Evolutionary conservation across 768 basidiomycete genomes (phyloP).

Genomic region (Boletellus ananas): DNA sequence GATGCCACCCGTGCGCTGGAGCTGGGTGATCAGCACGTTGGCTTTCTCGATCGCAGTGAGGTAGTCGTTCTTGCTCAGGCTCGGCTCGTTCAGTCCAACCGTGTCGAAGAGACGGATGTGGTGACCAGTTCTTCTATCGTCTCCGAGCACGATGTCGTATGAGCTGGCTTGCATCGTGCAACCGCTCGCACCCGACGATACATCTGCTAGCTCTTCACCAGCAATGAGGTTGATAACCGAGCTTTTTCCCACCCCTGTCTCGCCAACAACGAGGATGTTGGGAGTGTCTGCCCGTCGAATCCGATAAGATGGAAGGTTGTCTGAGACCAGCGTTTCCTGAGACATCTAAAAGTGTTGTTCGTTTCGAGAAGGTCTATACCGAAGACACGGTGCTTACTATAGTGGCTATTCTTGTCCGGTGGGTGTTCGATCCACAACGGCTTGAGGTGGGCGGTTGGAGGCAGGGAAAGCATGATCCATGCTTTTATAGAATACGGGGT

Average conservation of each 20-base stretch:
- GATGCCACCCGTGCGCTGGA: slow-evolving; percentile 27
- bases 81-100: slow-evolving; percentile 28
- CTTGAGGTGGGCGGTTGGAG: neutral
- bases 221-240: slow-evolving; percentile 40
- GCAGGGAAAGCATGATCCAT: neutral
- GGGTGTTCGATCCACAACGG: neutral
- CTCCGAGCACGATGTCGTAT: slow-evolving; percentile 23
- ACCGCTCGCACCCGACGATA: slow-evolving; percentile 28
- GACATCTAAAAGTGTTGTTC: slow-evolving; percentile 4
- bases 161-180: slow-evolving; percentile 31
- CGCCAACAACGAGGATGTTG: slow-evolving; percentile 36
- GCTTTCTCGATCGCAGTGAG: slow-evolving; percentile 27
- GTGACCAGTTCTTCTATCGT: neutral
- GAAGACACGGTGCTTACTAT: slow-evolving; percentile 8
- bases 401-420: neutral
- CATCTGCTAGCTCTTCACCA: slow-evolving; percentile 21
- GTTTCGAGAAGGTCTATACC: neutral
- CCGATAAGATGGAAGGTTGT: slow-evolving; percentile 7
- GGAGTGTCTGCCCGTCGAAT: slow-evolving; percentile 17
- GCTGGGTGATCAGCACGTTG: slow-evolving; percentile 28
- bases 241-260: slow-evolving; percentile 35
- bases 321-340: neutral
- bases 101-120: slow-evolving; percentile 31
- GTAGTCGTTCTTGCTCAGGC: slow-evolving; percentile 15
- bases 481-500: slow-evolving; percentile 10